Base-by-base conservation (phyloP, 2,329 filamentous ascomycete genomes). In the Blastomyces gilchristii region DNA sequence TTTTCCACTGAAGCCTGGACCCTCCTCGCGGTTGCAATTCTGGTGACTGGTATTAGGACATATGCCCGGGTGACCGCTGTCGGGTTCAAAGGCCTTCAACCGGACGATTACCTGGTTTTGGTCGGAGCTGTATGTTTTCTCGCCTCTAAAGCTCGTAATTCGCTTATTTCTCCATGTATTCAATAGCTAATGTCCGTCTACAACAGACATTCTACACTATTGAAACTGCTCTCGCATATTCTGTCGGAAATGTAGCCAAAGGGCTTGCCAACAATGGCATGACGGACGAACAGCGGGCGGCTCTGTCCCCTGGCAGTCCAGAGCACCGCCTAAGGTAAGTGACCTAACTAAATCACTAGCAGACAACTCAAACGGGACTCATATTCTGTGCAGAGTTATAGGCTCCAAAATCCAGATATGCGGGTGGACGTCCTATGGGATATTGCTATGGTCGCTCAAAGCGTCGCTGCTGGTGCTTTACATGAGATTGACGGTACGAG, bases 221-320 rank as follows among this genome's bases (percentile, higher is more conserved):
- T 31, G 56, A 58, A 39, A 58, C 56, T 45, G 8, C 39, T n/a
- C 41, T 58, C 12, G 56, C 56, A 58, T 58, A 58, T 31, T 58
- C 56, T 58, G 56, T 58, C 22, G 56, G 56, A 58, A 58, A 43
- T 43, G 8, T 58, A 16, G 56, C 56, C 9, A 58, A 58, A 28
- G 83, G 83, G 0, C 72, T 85, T 3, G 82, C 83, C 22, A 85
- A 85, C 66, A 83, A 83, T 67, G 73, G 77, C 62, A 85, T 86
- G 81, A 81, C 82, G 1, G 73, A 79, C 22, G 76, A 76, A 25
- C 70, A 83, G 65, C 79, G 84, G 8, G 71, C 67, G 3, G 70
- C 74, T 0, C 72, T 86, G 14, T 73, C 75, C 4, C 75, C 78
- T 0, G 63, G 72, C 12, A 78, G 77, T 16, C 69, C 74, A 7